Evolutionary conservation across 441 rosid genomes (phyloP).

Genomic region (Capsella rubella): DNA sequence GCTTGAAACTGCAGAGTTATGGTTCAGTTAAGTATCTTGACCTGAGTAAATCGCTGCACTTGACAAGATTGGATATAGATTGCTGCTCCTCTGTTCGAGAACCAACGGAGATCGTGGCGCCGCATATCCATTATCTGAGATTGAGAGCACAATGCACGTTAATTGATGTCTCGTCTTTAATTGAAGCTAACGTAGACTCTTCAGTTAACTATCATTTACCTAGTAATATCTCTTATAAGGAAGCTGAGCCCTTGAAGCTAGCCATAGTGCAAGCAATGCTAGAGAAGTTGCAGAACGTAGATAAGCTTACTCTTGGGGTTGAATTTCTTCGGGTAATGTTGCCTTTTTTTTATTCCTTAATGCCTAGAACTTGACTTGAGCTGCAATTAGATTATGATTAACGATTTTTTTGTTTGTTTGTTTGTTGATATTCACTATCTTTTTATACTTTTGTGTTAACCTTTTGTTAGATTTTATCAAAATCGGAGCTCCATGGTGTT

Average conservation of each 20-base stretch:
- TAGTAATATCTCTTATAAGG: neutral
- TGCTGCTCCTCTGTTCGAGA: neutral
- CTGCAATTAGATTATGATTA: no score
- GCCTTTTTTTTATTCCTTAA: neutral
- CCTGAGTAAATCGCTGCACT: neutral
- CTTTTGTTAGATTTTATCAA: neutral
- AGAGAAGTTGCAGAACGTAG: neutral
- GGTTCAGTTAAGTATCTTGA: neutral
- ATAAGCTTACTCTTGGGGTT: neutral
- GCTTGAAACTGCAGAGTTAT: neutral
- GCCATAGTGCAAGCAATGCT: neutral
- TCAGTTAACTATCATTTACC: neutral
- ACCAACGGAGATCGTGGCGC: neutral
- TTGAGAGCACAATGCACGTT: neutral
- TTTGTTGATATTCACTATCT: neutral
- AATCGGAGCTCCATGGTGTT: neutral
- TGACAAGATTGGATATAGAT: neutral
- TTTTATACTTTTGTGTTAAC: neutral
- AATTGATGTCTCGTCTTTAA: neutral
- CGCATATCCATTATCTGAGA: neutral
- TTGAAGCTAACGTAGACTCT: neutral
- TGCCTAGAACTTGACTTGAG: neutral
- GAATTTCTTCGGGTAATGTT: neutral
- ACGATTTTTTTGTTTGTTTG: neutral
- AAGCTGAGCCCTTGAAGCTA: neutral